Percentiles rank a stretch among this genome's conserved stretches.
These are phyloP conservation scores for Phytophthora quininea DNA, from an alignment of 352 stramenopile genomes.

Conservation along the genomic window DNA sequence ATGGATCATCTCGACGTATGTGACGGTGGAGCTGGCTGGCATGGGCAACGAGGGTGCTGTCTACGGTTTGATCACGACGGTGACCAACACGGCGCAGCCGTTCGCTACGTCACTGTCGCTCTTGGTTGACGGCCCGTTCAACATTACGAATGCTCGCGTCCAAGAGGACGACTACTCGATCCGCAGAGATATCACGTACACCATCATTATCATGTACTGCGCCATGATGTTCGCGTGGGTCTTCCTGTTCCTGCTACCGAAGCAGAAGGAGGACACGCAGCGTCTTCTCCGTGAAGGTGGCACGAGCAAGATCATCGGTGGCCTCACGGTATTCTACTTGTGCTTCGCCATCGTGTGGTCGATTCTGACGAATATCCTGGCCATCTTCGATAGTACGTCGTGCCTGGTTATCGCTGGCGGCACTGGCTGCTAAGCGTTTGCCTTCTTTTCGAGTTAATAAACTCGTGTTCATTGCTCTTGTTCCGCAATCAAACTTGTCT, in stretches of 20 bases:
- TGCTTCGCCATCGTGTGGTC: slow-evolving; percentile 31
- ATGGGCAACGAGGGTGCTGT: slow-evolving; percentile 36
- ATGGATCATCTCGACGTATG: slow-evolving; percentile 35
- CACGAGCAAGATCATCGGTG: slow-evolving; percentile 15
- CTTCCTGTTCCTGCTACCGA: slow-evolving; percentile 33
- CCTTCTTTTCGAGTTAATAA: too few relatives aligned
- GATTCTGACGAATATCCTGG: slow-evolving; percentile 35
- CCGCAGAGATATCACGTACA: slow-evolving; percentile 18
- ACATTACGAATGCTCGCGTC: slow-evolving; percentile 19
- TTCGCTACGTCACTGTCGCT: slow-evolving; percentile 23
- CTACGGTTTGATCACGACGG: slow-evolving; percentile 33
- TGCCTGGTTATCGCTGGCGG: slow-evolving; percentile 39
- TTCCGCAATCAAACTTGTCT: too few relatives aligned
- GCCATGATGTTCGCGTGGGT: slow-evolving; percentile 35
- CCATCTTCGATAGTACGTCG: slow-evolving; percentile 32
- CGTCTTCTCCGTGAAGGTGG: slow-evolving; percentile 28
- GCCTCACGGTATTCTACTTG: slow-evolving; percentile 35
- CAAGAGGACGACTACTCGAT: slow-evolving; percentile 19
- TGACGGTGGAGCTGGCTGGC: slow-evolving; percentile 28
- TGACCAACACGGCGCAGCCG: slow-evolving; percentile 22
- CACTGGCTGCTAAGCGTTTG: slow-evolving; percentile 19
- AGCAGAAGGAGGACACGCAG: slow-evolving; percentile 35
- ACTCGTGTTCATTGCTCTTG: too few relatives aligned
- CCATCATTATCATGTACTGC: slow-evolving; percentile 20
- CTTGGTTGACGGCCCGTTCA: slow-evolving; percentile 23